Evolutionary conservation across 495 filamentous ascomycete genomes (phyloP), one percentile per base, ranked within the genome.

Genomic region (Penicillium bialowiezense): DNA sequence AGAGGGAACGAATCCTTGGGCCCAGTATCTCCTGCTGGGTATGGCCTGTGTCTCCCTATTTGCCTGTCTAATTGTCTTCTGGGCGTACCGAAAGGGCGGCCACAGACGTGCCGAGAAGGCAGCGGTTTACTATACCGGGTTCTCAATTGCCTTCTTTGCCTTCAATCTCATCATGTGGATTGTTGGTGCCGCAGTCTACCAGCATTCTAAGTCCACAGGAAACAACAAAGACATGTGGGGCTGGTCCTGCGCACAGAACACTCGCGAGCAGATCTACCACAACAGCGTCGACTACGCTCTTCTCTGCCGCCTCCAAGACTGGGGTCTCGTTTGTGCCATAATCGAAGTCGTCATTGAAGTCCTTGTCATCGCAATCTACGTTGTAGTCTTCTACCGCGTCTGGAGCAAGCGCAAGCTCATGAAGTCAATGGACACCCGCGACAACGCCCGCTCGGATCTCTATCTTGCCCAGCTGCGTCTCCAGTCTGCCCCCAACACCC

Each of bases 261-360:
- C 81, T 39, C 82, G 93, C 41, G 68, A 83, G 32, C 65, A 87
- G 48, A 67, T 95, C 18, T 96, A 90, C 65, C 64, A 81, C 48
- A 69, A 90, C 19, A 82, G 89, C 41, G 79, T 99, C 50, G 79
- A 91, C 68, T 99, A 97, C 70, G 81, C 79, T 38, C 83, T 99
- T n/a, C 79, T 97, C 59, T 99, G 93, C 75, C 88, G 93, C 63
- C 81, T 46, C 13, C 39, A 96, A 87, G 89, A 96, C 70, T 99
- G 93, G 93, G 81, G 87, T 15, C 81, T 99, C 40, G 86, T 99
- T 58, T 99, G 93, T 76, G 88, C 88, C 63, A 87, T 99, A 62
- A 97, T 99, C 71, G 93, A 99, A 73, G 80, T 99, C 54, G 87
- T 95, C 45, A 79, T 99, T 54, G 93, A 99, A 67, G 76, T 87